Evolutionary conservation across 2,329 filamentous ascomycete genomes (phyloP), one percentile per base, ranked within the genome.

Genomic region (Sporothrix phasma): DNA sequence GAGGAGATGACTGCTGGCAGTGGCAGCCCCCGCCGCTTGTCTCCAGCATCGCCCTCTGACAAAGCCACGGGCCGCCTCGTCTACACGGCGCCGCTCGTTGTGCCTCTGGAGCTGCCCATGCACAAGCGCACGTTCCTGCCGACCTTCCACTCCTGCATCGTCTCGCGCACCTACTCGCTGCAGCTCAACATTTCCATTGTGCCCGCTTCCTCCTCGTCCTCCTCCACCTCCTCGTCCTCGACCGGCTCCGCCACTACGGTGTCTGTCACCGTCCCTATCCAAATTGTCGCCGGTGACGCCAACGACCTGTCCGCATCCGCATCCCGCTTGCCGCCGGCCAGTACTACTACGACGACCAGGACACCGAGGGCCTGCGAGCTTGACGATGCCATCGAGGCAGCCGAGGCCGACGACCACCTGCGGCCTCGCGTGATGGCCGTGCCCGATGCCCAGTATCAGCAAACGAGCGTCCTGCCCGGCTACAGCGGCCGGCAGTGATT

Each of bases 141-240:
- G 0, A 81, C 80, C 5, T 85, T 85, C 70, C 81, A 84, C 73
- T 81, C 79, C 8, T 85, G 83, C 74, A 79, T 85, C 71, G 74
- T 77, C 43, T 81, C 80, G 7, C 79, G 83, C 29, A 77, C 78
- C n/a, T 85, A 85, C 71, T 76, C 79, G 4, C 70, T 85, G 34
- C 77, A 79, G 67, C 68, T 81, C 47, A 73, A 74, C 15, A 69
- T 85, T 5, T 75, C 73, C 6, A 61, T 77, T 10, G 66, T 69
- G 5, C 73, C 78, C 7, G 72, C 66, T 2, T 67, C 75, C 1
- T 62, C 62, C 63, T 78, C 74, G 69, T 77, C 75, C 1, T 62
- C 58, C 71, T 84, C 29, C 70, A 41, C 59, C 6, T 53, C 65
- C 0, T 29, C 61, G 1, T 29, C 63, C 0, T 54, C 56, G 3